A percentile compares a stretch with the other conserved stretches of the same genome.
phyloP scores from a whole-genome alignment of 768 basidiomycete species.

The Leucocoprinus leucothites region DNA sequence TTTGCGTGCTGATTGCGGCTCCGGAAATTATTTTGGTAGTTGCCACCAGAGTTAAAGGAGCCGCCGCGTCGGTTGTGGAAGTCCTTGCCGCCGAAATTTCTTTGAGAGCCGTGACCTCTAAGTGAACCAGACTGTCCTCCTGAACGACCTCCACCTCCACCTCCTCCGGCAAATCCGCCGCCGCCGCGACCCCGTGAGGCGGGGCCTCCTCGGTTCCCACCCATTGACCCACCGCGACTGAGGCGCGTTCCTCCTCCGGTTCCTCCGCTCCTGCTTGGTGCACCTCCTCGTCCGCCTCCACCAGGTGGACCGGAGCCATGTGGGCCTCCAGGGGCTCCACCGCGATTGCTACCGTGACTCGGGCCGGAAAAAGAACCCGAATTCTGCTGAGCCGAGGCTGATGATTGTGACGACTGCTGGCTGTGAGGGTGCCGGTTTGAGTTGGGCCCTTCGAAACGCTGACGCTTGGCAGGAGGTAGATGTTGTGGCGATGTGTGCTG shows the following conservation, averaged over 20 bases:
- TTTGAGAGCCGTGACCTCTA: constrained; percentile 63
- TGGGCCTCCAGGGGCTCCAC: constrained; percentile 35
- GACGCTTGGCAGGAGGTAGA: constrained; percentile 89
- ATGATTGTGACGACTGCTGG: constrained; percentile 46
- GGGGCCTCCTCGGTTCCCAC: constrained; percentile 40
- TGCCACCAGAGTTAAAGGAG: constrained; percentile 53
- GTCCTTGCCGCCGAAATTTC: constrained; percentile 62
- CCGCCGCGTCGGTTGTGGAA: constrained; percentile 65
- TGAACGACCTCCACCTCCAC: constrained; percentile 42
- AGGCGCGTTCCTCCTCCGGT: constrained; percentile 45
- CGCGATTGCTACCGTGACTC: constrained; percentile 33
- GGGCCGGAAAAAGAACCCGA: constrained; percentile 26
- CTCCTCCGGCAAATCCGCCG: constrained; percentile 33
- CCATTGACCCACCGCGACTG: constrained; percentile 51
- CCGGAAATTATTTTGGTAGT: constrained; percentile 48
- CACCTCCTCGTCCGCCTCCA: constrained; percentile 39
- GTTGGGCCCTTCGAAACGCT: constrained; percentile 80
- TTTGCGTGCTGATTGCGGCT: constrained; percentile 59
- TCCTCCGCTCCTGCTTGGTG: constrained; percentile 39
- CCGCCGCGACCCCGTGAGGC: constrained; percentile 41
- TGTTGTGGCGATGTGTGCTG: constrained; percentile 74
- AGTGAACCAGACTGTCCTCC: constrained; percentile 44
- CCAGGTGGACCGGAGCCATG: constrained; percentile 27
- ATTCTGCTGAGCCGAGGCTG: constrained; percentile 60
- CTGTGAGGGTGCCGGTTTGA: constrained; percentile 47